Conservation (phyloP, 805 yeast genomes). For the Lipomyces sp. region DNA sequence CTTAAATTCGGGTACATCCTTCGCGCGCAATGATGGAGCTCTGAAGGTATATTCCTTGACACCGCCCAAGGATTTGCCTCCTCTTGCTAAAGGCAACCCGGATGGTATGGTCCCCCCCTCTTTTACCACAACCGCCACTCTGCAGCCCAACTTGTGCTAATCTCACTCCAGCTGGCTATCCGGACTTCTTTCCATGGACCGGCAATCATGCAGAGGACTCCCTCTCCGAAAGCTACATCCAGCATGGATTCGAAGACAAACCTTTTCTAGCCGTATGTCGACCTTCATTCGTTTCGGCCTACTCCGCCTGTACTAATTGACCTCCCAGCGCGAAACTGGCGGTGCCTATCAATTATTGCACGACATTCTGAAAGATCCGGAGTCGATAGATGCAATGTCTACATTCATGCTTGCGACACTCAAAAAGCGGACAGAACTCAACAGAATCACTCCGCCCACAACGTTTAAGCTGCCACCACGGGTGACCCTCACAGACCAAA, state of each 20-base stretch:
- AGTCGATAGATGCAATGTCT: conserved; percentile 49
- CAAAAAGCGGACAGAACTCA: conserved; percentile 46
- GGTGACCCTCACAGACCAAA: conserved; percentile 84
- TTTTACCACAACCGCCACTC: too few species aligned
- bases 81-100: conserved; percentile 17
- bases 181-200: conserved; percentile 72
- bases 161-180: conserved; percentile 41
- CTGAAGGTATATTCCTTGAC: conserved; percentile 21
- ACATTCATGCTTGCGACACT: conserved; percentile 49
- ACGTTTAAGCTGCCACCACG: conserved; percentile 80
- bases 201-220: conserved; percentile 55
- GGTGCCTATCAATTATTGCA: conserved; percentile 61
- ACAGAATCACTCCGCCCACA: conserved; percentile 48
- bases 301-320: background rate
- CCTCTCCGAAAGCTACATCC: conserved; percentile 53
- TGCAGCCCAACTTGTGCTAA: background rate
- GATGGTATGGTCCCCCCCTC: conserved; percentile 14
- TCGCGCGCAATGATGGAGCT: conserved; percentile 19
- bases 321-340: conserved; percentile 56
- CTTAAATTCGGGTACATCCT: background rate
- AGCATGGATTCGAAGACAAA: conserved; percentile 64
- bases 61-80: conserved; percentile 19
- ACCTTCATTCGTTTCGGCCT: background rate
- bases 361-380: conserved; percentile 40
- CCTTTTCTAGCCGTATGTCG: conserved; percentile 29